Evolutionary conservation across 2,329 filamentous ascomycete species (phyloP).

Genomic region (Stenocarpella maydis): DNA sequence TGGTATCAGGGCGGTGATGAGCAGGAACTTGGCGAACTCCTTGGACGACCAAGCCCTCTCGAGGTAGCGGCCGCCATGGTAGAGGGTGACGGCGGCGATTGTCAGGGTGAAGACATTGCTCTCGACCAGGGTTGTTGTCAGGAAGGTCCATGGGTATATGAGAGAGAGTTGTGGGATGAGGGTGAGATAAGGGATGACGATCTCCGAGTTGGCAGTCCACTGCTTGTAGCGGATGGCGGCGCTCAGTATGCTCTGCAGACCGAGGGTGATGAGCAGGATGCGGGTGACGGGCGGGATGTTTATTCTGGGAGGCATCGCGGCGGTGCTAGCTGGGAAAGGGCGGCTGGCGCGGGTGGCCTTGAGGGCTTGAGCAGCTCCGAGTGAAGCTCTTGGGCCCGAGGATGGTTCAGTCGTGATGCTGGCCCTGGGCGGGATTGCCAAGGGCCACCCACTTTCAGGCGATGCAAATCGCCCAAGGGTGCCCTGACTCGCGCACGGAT

Average conservation of each 20-base stretch:
- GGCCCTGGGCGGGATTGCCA: neutral
- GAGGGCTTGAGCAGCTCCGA: slow-evolving; percentile 23
- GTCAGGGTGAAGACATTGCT: slow-evolving; percentile 88
- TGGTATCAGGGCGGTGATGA: slow-evolving; percentile 79
- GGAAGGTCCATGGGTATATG: slow-evolving; percentile 91
- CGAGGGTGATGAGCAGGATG: slow-evolving; percentile 76
- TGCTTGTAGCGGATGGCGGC: slow-evolving; percentile 78
- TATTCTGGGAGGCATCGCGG: slow-evolving; percentile 79
- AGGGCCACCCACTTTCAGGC: slow-evolving; percentile 21
- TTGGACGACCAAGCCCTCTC: slow-evolving; percentile 94
- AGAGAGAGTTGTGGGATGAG: slow-evolving; percentile 85
- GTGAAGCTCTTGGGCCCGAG: slow-evolving; percentile 22
- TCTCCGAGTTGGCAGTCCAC: slow-evolving; percentile 68
- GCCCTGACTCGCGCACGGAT: neutral
- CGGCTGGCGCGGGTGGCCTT: slow-evolving; percentile 25
- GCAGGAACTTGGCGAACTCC: slow-evolving; percentile 90
- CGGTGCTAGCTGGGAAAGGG: slow-evolving; percentile 4
- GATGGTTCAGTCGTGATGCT: slow-evolving; percentile 5
- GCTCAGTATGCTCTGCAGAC: slow-evolving; percentile 83
- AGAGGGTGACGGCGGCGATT: slow-evolving; percentile 80
- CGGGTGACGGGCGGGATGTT: slow-evolving; percentile 94
- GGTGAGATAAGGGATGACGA: slow-evolving; percentile 85
- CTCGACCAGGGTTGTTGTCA: slow-evolving; percentile 88
- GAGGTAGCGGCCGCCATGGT: slow-evolving; percentile 92
- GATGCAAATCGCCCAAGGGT: slow-evolving; percentile 6